Conservation (phyloP, 164 flowering plant genomes). For the Amborella trichopoda region DNA sequence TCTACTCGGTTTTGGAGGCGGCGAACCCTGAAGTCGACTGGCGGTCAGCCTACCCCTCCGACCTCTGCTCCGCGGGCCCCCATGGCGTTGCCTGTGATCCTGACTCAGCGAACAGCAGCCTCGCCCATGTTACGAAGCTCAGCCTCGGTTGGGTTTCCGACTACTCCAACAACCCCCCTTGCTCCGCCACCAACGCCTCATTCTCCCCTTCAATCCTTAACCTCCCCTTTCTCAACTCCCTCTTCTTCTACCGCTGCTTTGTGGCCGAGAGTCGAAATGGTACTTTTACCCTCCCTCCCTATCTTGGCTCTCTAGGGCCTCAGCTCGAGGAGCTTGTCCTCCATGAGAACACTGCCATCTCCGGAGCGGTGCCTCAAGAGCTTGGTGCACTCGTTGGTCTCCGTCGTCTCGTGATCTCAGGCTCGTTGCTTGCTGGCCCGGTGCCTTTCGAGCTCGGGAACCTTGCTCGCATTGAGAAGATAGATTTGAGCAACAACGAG, state of each 20-base stretch:
- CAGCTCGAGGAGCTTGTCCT: slow-evolving; percentile 8
- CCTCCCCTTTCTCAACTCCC: slow-evolving; percentile 7
- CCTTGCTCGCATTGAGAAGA: slow-evolving; percentile 1
- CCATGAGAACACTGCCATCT: slow-evolving; percentile 2
- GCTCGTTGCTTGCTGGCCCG: slow-evolving; percentile 1
- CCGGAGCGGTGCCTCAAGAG: slow-evolving; percentile 1
- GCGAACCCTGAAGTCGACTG: slow-evolving; percentile 6
- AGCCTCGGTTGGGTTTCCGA: slow-evolving; percentile 8
- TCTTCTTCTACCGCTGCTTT: slow-evolving; percentile 11
- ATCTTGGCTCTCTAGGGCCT: slow-evolving; percentile 5
- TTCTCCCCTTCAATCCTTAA: slow-evolving; percentile 5
- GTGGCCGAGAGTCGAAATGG: neutral
- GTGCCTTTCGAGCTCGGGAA: neutral
- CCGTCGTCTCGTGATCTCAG: slow-evolving; percentile 5
- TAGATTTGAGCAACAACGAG: slow-evolving; percentile 7
- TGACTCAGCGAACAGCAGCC: neutral
- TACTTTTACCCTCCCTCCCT: slow-evolving; percentile 1
- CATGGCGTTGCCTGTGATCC: slow-evolving; percentile 7
- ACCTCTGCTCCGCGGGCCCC: slow-evolving; percentile 9
- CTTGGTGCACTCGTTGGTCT: neutral
- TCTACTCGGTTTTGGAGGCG: slow-evolving; percentile 1
- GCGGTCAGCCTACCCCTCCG: neutral
- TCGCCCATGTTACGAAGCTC: slow-evolving; percentile 7
- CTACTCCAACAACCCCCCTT: slow-evolving; percentile 9
- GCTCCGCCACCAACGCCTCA: slow-evolving; percentile 6